Base-by-base conservation (phyloP, 345 rosid species). In the Dimocarpus longan region DNA sequence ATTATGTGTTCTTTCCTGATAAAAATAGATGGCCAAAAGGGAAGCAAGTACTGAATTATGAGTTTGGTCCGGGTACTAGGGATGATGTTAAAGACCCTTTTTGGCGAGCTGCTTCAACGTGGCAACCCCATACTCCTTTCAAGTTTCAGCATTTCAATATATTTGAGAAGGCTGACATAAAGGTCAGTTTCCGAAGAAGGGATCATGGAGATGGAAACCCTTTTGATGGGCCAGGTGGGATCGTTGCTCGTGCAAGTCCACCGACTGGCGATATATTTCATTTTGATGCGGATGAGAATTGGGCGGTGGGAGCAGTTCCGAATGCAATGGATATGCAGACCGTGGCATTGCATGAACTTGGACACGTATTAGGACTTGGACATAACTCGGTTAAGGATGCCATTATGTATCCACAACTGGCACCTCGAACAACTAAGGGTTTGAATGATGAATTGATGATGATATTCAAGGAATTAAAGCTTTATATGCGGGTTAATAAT, bases 281-380 rank as follows among this genome's bases (percentile, higher is more conserved):
- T n/a, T 62, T 26, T 13, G 75, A 74, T 52, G 66, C 21, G 0
- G 67, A 60, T 3, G 62, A 73, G 64, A 63, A 19, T 0, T 78
- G 84, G 81, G 52, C 50, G 4, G 26, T 46, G 32, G 75, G 75
- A 6, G 40, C 63, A 1, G 56, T 70, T 5, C 37, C 37, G 37
- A 32, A 32, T 32, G 37, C 37, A 32, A 32, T 32, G 37, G 37
- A 32, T 32, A 32, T 32, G 37, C 37, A 32, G 37, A 32, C 37
- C 4, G 2, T 3, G 37, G 79, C 54, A 0, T 59, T 79, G 68
- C 82, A 79, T 71, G 85, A 83, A 67, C 76, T 79, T 8, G 80
- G 82, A 0, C 80, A 82, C 40, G 22, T 79, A 10, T 10, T 79
- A 48, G 82, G 80, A n/a, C 76, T 83, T 54, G 48, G 9, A 3